phyloP scores from a whole-genome alignment of 768 basidiomycete species.

The Suillus tomentosus region DNA sequence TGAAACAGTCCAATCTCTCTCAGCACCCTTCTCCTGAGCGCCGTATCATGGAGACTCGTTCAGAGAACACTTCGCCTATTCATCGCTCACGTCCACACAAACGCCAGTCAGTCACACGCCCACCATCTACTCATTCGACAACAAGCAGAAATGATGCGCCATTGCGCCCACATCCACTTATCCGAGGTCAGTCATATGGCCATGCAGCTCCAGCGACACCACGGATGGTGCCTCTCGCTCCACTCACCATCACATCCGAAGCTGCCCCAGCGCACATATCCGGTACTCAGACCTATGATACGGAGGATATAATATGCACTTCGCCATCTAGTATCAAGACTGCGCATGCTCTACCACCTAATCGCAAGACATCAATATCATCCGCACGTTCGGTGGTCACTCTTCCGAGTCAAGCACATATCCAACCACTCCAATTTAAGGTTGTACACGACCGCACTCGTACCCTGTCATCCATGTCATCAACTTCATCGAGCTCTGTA shows the following conservation, averaged over 20 bases:
- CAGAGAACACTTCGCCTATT: conserved; percentile 41
- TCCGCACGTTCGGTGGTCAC: conserved; percentile 63
- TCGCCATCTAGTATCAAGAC: conserved; percentile 44
- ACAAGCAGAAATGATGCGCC: conserved; percentile 37
- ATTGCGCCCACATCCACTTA: conserved; percentile 74
- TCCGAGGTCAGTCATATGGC: conserved; percentile 71
- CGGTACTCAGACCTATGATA: conserved; percentile 38
- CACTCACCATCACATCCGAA: conserved; percentile 61
- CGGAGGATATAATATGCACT: conserved; percentile 27
- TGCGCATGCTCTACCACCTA: conserved; percentile 32
- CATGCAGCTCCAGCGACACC: conserved; percentile 35
- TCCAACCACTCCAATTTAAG: conserved; percentile 35
- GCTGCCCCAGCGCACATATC: conserved; percentile 45
- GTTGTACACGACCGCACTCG: conserved; percentile 48
- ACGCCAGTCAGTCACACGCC: conserved; percentile 51
- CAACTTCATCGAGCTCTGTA: conserved; percentile 45
- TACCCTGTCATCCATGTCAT: conserved; percentile 59
- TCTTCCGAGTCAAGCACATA: conserved; percentile 45
- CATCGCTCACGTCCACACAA: conserved; percentile 39
- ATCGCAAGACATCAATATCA: conserved; percentile 56
- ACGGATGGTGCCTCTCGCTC: conserved; percentile 54
- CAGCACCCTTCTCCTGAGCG: conserved; percentile 23
- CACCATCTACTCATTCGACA: conserved; percentile 66
- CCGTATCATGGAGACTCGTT: conserved; percentile 34
- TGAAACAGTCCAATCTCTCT: conserved; percentile 17